Conservation (phyloP, 192 early-diverging fungal species). For the Backusella sp. region DNA sequence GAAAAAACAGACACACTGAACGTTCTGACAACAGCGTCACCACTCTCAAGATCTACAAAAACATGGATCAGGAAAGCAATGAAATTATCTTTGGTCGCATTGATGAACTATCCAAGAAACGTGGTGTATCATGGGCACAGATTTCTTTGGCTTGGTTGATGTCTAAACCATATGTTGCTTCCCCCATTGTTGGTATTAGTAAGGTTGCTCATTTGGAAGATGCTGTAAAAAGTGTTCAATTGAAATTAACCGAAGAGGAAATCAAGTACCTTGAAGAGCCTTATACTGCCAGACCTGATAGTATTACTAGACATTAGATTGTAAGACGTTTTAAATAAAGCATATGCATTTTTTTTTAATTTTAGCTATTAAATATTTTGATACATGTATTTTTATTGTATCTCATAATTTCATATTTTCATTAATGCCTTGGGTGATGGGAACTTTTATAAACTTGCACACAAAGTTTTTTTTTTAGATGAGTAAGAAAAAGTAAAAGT, state of each 20-base stretch:
- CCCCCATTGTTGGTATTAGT: constrained; percentile 25
- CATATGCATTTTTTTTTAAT: no score
- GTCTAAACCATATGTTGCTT: constrained; percentile 13
- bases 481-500: no score
- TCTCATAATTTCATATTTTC: no score
- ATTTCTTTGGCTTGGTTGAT: constrained; percentile 33
- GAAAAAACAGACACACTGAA: constrained; percentile 19
- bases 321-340: no score
- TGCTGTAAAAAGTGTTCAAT: constrained; percentile 13
- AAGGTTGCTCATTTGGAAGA: constrained; percentile 27
- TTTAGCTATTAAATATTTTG: no score
- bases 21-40: not conserved
- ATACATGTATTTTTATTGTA: no score
- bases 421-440: no score
- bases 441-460: no score
- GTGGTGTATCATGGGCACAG: constrained; percentile 12
- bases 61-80: not conserved
- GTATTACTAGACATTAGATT: not conserved
- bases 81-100: constrained; percentile 27
- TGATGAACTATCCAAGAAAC: constrained; percentile 23
- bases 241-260: constrained; percentile 30
- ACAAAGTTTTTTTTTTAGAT: no score
- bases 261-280: constrained; percentile 21
- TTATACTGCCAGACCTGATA: constrained; percentile 3
- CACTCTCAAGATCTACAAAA: not conserved